phyloP scores from a whole-genome alignment of 192 early-diverging fungal genomes.

The Umbelopsis isabellina region DNA sequence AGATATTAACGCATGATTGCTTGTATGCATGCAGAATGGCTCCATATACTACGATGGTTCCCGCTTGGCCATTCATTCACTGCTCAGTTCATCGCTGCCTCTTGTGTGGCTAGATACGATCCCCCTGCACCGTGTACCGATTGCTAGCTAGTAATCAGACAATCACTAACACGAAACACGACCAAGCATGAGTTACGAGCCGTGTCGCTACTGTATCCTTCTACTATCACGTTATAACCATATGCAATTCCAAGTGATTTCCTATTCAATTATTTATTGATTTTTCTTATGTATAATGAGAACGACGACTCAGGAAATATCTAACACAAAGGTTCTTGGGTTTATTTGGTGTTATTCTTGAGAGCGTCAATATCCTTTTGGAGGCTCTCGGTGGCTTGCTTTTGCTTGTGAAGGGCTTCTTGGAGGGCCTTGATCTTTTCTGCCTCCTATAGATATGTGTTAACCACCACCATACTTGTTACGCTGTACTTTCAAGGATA shows the following conservation, averaged over 20 bases:
- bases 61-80: too few species aligned
- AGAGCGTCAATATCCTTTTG: constrained; percentile 38
- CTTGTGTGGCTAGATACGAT: too few species aligned
- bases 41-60: too few species aligned
- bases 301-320: neutral
- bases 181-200: too few species aligned
- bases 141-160: too few species aligned
- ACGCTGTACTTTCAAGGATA: neutral
- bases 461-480: neutral
- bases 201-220: too few species aligned
- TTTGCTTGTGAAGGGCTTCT: constrained; percentile 36
- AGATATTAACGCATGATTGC: neutral
- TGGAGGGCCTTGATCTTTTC: constrained; percentile 42
- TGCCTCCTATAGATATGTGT: constrained; percentile 31
- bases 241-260: neutral
- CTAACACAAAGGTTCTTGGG: neutral
- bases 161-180: too few species aligned
- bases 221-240: too few species aligned
- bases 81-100: too few species aligned
- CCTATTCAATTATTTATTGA: constrained; percentile 1
- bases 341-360: constrained; percentile 26
- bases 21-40: neutral
- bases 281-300: too few species aligned
- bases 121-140: too few species aligned
- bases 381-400: constrained; percentile 31